These are phyloP conservation scores for Phaseolus lunatus DNA, from an alignment of 306 rosid species.

Conservation along the genomic window DNA sequence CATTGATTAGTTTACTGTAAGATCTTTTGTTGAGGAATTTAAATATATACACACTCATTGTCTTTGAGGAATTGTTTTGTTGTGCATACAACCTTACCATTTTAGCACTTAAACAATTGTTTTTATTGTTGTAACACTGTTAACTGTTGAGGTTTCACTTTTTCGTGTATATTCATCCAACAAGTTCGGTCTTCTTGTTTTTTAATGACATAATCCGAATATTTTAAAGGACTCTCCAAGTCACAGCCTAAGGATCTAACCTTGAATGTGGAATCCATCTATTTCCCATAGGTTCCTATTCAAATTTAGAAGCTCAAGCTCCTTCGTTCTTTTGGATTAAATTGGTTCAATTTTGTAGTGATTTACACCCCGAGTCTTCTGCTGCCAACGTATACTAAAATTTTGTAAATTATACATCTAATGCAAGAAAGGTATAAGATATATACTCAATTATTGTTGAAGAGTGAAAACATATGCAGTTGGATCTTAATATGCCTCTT, in stretches of 20 bases:
- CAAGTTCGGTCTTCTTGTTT: not conserved
- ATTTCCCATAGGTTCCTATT: not conserved
- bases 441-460: not conserved
- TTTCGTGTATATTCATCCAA: not conserved
- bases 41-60: not conserved
- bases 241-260: conserved; percentile 1
- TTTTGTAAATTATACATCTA: not conserved
- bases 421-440: not conserved
- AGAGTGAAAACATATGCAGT: too few relatives aligned
- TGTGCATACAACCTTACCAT: not conserved
- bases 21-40: not conserved
- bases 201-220: not conserved
- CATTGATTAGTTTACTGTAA: not conserved
- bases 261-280: not conserved
- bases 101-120: not conserved
- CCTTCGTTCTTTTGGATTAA: not conserved
- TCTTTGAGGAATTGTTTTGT: not conserved
- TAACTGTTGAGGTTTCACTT: not conserved
- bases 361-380: not conserved
- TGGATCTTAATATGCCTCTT: too few relatives aligned
- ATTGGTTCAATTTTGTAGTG: not conserved
- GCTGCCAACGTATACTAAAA: not conserved
- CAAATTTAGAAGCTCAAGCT: not conserved
- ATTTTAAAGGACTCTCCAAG: not conserved
- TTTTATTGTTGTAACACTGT: not conserved